Evolutionary conservation across 441 rosid species (phyloP), one percentile per base, ranked within the genome.

Genomic region (Theobroma grandiflorum): DNA sequence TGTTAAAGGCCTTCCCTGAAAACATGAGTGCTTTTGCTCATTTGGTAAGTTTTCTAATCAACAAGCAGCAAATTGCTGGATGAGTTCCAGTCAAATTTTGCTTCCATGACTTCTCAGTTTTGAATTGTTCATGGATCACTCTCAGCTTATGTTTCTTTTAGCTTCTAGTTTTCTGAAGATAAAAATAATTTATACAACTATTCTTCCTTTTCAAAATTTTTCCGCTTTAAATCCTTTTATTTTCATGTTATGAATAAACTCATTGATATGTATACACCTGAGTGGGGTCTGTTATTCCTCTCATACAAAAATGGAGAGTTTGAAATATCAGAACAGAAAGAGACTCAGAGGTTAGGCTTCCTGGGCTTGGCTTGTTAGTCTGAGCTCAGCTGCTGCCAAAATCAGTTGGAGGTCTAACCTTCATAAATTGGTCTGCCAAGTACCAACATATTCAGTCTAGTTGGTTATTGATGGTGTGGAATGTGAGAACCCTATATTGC

Each of bases 11-110:
- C 22, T 84, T 97, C 70, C 98, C 99, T 76, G 99, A 95, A 85
- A 89, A 92, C 89, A 85, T 94, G 77, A 93, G 97, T 43, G 98
- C 99, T 79, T 85, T 90, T 79, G 99, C 99, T 86, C 99, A 95
- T 89, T 79, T 97, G 87, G 98, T 97, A 84, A 90, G 95, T 37
- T 65, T 37, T 65, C 9, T 64, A n/a, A 50, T 65, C 38, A 50
- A 8, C 43, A 37, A 50, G 22, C 43, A 62, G 37, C 18, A 18
- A 47, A 75, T 61, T 62, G 70, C 55, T 31, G 42, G 68, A 74
- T 58, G 33, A 55, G n/a, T 73, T 38, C 18, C 61, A 52, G 22
- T 16, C 35, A 35, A 31, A 52, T 55, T 26, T 55, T 73, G 64
- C 61, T 73, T 57, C 12, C n/a, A 4, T 55, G 64, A 52, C 62